Evolutionary conservation across 768 basidiomycete species (phyloP).

Genomic region (Mycena kentingensis): DNA sequence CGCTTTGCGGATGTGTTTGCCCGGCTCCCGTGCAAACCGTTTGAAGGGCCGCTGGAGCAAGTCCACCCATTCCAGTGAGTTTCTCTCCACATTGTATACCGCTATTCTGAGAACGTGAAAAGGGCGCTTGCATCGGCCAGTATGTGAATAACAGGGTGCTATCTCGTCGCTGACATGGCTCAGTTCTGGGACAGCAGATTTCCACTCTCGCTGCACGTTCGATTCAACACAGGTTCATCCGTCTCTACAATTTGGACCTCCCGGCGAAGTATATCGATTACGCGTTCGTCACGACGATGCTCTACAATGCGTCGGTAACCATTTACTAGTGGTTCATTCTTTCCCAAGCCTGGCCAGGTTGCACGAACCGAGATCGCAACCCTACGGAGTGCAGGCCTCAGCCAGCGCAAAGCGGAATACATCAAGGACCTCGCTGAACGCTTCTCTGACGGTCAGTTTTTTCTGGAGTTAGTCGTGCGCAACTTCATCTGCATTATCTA

Average conservation of each 20-base stretch:
- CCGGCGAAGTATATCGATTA: slow-evolving; percentile 66
- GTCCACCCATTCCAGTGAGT: slow-evolving; percentile 82
- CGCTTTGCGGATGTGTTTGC: slow-evolving; percentile 74
- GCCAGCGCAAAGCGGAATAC: slow-evolving; percentile 88
- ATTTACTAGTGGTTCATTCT: slow-evolving; percentile 43
- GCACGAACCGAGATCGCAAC: slow-evolving; percentile 55
- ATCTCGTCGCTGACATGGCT: neutral
- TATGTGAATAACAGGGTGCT: slow-evolving; percentile 35
- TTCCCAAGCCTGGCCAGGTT: slow-evolving; percentile 75
- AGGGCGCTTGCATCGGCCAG: slow-evolving; percentile 73
- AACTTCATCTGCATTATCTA: neutral
- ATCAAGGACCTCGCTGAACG: slow-evolving; percentile 76
- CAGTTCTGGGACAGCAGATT: slow-evolving; percentile 64
- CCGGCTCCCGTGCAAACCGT: slow-evolving; percentile 72
- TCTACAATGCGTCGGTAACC: slow-evolving; percentile 10
- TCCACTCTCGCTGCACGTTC: slow-evolving; percentile 86
- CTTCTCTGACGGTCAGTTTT: slow-evolving; percentile 61
- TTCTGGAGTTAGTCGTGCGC: neutral
- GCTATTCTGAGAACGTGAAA: slow-evolving; percentile 1
- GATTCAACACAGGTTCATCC: slow-evolving; percentile 77
- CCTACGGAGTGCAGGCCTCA: slow-evolving; percentile 75
- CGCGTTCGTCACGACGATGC: slow-evolving; percentile 36
- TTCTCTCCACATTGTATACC: neutral
- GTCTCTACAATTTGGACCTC: slow-evolving; percentile 71
- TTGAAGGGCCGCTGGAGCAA: slow-evolving; percentile 65